phyloP scores from a whole-genome alignment of 495 filamentous ascomycete genomes.

The Extremus antarcticus region DNA sequence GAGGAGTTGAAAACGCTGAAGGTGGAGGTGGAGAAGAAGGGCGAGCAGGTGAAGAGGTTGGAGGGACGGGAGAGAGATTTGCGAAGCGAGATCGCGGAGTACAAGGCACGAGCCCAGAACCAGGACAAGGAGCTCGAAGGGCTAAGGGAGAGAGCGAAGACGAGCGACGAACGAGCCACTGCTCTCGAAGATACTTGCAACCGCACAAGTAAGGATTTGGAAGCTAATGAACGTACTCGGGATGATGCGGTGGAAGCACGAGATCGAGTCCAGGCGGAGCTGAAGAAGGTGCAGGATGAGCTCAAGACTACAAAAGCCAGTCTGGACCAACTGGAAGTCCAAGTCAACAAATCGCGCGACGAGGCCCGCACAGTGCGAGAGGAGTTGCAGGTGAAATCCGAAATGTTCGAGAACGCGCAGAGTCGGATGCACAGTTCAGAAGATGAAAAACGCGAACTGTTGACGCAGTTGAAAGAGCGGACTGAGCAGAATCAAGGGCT shows the following conservation, averaged over 20 bases:
- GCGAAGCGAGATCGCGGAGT: slow-evolving; percentile 54
- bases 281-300: slow-evolving; percentile 60
- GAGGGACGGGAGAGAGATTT: slow-evolving; percentile 75
- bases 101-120: slow-evolving; percentile 57
- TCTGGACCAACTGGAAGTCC: slow-evolving; percentile 60
- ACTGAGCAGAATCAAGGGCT: slow-evolving; percentile 69
- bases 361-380: slow-evolving; percentile 61
- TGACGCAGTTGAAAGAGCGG: slow-evolving; percentile 88
- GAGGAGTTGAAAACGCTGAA: slow-evolving; percentile 57
- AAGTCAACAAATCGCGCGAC: slow-evolving; percentile 50
- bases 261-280: slow-evolving; percentile 56
- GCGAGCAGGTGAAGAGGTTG: slow-evolving; percentile 56
- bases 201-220: slow-evolving; percentile 59
- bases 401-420: slow-evolving; percentile 78
- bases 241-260: slow-evolving; percentile 60
- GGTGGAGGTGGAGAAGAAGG: slow-evolving; percentile 59
- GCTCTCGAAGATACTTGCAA: slow-evolving; percentile 68
- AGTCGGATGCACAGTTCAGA: slow-evolving; percentile 81
- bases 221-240: slow-evolving; percentile 63
- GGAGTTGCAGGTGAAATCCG: slow-evolving; percentile 70
- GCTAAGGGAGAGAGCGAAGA: slow-evolving; percentile 62
- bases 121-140: slow-evolving; percentile 65
- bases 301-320: slow-evolving; percentile 49
- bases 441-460: slow-evolving; percentile 77
- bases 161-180: slow-evolving; percentile 59